These are phyloP conservation scores for Calonectria pauciramosa DNA, from an alignment of 2,329 filamentous ascomycete species.

Conservation along the genomic window DNA sequence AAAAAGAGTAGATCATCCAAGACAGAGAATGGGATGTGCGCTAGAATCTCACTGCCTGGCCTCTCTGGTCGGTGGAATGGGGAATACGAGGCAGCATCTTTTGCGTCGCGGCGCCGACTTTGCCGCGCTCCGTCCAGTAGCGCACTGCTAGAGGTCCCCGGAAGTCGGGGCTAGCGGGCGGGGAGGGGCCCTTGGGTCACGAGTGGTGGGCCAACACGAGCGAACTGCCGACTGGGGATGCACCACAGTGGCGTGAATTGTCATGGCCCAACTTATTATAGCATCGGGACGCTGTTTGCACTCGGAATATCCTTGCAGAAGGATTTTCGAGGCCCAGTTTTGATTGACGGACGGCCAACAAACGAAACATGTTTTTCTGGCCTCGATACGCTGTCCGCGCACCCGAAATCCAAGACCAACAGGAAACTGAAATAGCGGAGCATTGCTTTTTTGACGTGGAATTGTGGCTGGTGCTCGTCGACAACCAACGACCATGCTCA, in stretches of 20 bases:
- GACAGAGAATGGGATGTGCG: background rate
- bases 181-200: background rate
- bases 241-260: background rate
- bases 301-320: background rate
- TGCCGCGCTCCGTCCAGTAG: background rate
- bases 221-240: background rate
- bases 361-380: background rate
- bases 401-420: background rate
- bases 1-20: background rate
- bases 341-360: background rate
- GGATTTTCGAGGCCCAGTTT: background rate
- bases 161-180: background rate
- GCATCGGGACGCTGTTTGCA: too few relatives aligned
- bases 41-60: background rate
- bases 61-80: background rate
- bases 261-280: background rate
- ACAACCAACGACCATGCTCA: background rate
- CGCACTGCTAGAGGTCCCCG: background rate
- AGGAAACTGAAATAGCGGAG: background rate
- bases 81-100: conserved; percentile 3
- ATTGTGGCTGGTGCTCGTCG: background rate
- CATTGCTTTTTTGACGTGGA: background rate
- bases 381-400: background rate
- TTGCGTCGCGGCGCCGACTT: background rate
- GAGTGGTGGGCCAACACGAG: conserved; percentile 2